Conservation (phyloP, 2,329 filamentous ascomycete genomes). For the Acephala macrosclerotiorum region DNA sequence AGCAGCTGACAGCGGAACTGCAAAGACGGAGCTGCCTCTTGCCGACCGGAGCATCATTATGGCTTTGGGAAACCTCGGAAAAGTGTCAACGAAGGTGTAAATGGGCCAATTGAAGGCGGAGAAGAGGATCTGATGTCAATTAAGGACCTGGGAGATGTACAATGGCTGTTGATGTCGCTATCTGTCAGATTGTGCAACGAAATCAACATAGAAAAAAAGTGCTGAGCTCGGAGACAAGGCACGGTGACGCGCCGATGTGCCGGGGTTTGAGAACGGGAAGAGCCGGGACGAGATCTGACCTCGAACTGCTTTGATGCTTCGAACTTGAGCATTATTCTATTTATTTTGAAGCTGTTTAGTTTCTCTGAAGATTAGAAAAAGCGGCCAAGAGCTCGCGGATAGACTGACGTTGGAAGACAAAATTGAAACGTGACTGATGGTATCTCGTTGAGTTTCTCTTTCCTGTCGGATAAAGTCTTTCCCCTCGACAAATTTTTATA, state of each 20-base stretch:
- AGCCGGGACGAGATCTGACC: not conserved
- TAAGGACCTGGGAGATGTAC: not conserved
- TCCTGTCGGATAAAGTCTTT: not conserved
- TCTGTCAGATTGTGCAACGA: not conserved
- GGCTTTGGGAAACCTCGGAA: constrained; percentile 8
- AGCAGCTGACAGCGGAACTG: constrained; percentile 36
- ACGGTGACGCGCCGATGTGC: constrained; percentile 7
- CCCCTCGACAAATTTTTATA: not conserved
- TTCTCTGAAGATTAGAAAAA: no score
- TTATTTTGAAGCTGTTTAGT: no score
- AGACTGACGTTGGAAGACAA: no score
- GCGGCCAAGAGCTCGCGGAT: no score
- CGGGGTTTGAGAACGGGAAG: not conserved
- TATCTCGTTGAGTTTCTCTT: no score
- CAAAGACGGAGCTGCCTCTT: constrained; percentile 33
- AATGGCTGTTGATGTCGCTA: not conserved
- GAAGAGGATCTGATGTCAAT: not conserved
- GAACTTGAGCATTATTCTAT: not conserved
- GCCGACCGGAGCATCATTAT: constrained; percentile 41
- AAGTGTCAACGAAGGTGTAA: constrained; percentile 12
- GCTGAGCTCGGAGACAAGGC: constrained; percentile 8
- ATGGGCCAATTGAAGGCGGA: constrained; percentile 23
- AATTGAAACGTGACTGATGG: not conserved
- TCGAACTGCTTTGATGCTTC: not conserved
- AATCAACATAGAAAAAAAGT: constrained; percentile 12